Base-by-base conservation (phyloP, 352 stramenopile species). In the Pythium angustatum region DNA sequence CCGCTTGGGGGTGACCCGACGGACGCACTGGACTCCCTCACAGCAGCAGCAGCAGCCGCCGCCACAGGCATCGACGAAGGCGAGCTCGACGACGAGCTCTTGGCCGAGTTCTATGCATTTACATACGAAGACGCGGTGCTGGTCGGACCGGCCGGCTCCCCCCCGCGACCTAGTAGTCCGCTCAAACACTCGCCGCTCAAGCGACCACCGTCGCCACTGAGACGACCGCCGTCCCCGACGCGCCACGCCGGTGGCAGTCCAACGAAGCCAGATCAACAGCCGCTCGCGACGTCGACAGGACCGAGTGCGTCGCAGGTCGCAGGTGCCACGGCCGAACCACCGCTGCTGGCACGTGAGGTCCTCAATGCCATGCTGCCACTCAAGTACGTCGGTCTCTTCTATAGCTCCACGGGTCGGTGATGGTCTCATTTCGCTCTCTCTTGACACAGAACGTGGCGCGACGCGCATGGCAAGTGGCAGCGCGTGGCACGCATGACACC, bases 301-400 rank as follows among this genome's bases (percentile, higher is more conserved):
- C 58, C 55, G 26, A 45, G 43, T 26, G 59, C 34, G n/a, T 45
- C 44, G 8, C 58, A 65, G 21, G 38, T 68, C 28, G 24, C 48
- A n/a, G 54, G n/a, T 9, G 48, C 44, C 45, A 64, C 45, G 28
- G 67, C 28, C 1, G 49, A 74, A 26, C 38, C 66, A 11, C 22
- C 61, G 14, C 22, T 45, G 30, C 17, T 87, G 24, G 70, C 75
- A 12, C 65, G 78, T 43, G 78, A 90, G 54, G 68, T 91, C 53
- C 77, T 93, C 70, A 80, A 89, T 49, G 84, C 81, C 17, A 47
- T 93, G 56, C 58, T 93, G 7, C 76, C 81, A n/a, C 81, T 81
- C 50, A 89, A 88, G 83, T 90, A 75, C 33, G 7, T 38, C 33
- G 33, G 8, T 38, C 14, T 38, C 14, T 38, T 38, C 14, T 38